phyloP scores from a whole-genome alignment of 768 basidiomycete species.

The Fomitopsis pulvina region DNA sequence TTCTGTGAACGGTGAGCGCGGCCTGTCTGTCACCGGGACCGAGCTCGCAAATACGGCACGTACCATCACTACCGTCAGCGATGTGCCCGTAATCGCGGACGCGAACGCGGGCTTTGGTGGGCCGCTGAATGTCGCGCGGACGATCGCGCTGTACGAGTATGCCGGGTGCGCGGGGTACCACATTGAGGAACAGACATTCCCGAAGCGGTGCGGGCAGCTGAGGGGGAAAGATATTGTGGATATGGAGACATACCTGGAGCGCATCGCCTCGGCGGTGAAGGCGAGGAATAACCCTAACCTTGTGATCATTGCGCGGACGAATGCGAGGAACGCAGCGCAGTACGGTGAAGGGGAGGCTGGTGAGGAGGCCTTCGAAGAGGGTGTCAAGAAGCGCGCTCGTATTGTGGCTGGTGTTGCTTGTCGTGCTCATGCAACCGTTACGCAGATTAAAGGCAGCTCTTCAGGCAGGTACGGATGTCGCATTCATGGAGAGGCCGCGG shows the following conservation, averaged over 20 bases:
- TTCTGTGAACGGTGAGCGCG: slow-evolving; percentile 19
- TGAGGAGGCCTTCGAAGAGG: slow-evolving; percentile 22
- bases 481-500: slow-evolving; percentile 23
- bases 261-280: slow-evolving; percentile 18
- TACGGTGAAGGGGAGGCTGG: slow-evolving; percentile 19
- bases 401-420: neutral
- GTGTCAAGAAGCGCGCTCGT: slow-evolving; percentile 15
- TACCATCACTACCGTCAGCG: slow-evolving; percentile 15
- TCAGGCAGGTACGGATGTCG: slow-evolving; percentile 20
- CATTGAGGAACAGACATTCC: slow-evolving; percentile 17
- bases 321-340: slow-evolving; percentile 19
- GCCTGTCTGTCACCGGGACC: slow-evolving; percentile 18
- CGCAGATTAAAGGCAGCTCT: slow-evolving; percentile 16
- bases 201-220: slow-evolving; percentile 22
- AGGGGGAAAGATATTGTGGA: slow-evolving; percentile 15
- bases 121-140: slow-evolving; percentile 19
- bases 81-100: slow-evolving; percentile 19
- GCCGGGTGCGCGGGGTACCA: slow-evolving; percentile 22
- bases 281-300: slow-evolving; percentile 18
- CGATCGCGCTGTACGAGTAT: slow-evolving; percentile 18
- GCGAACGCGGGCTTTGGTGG: slow-evolving; percentile 22
- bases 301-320: slow-evolving; percentile 20
- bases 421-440: neutral
- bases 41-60: slow-evolving; percentile 19
- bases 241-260: slow-evolving; percentile 21